Base-by-base conservation (phyloP, 78 protist genomes). In the Isochrysis galbana region DNA sequence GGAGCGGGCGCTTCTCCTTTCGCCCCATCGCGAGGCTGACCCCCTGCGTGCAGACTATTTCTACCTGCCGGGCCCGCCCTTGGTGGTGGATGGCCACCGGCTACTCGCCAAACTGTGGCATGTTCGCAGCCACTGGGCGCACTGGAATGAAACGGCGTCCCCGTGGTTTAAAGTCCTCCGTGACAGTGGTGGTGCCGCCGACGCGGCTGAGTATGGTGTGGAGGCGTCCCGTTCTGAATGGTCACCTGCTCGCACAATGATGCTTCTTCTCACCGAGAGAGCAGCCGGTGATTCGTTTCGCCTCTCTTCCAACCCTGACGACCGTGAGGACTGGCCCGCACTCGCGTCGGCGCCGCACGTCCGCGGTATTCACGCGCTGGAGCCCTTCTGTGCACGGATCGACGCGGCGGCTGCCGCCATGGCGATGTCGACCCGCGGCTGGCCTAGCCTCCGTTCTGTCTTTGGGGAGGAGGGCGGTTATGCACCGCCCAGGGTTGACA, bases 61-160 rank as follows among this genome's bases (percentile, higher is more conserved):
- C 14, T 41, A 29, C 48, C 1, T 77, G 23, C 86, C 86, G 36
- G 86, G 86, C 46, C 38, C 86, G 47, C 47, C 80, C 29, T 41
- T 70, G 39, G 80, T 70, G 32, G 36, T 70, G 23, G 80, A 70
- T 3, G 80, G 80, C 21, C 80, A 70, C 21, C 80, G 80, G 39
- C 80, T 70, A 4, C 80, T 70, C 80, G 80, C 80, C 45, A 36
- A 41, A 41, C 80, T 70, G 80, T 70, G 80, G 80, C 80, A n/a
- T 41, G 42, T 70, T 17, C 21, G 41, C 42, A 4, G 17, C 61
- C 61, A 14, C 61, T 51, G 29, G 61, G 29, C 61, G 61, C 61
- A 19, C 61, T 51, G 61, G 61, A n/a, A n/a, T n/a, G n/a, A n/a
- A n/a, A n/a, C n/a, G n/a, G n/a, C n/a, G n/a, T n/a, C n/a, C n/a